Evolutionary conservation across 2,329 filamentous ascomycete genomes (phyloP).

Genomic region (Cryphonectria radicalis): DNA sequence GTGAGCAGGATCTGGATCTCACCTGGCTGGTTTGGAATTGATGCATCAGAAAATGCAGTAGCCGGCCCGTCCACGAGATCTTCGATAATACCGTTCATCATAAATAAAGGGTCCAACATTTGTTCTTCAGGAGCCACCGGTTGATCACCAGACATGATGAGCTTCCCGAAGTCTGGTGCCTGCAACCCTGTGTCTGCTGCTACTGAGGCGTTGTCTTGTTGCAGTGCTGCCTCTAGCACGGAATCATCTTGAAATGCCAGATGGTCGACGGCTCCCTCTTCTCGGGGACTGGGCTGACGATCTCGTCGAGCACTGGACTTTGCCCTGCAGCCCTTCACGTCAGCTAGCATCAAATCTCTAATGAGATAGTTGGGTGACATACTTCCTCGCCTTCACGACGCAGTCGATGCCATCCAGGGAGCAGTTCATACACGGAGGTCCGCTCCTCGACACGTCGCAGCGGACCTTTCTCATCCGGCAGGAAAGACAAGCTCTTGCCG

Average conservation of each 20-base stretch:
- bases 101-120: background rate
- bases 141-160: background rate
- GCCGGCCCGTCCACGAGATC: background rate
- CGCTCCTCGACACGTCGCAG: constrained; percentile 17
- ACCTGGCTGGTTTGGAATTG: constrained; percentile 4
- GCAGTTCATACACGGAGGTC: constrained; percentile 16
- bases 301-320: constrained; percentile 12
- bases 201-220: background rate
- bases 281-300: background rate
- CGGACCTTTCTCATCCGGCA: constrained; percentile 14
- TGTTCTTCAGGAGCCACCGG: background rate
- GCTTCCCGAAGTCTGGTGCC: background rate
- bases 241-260: background rate
- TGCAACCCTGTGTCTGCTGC: background rate
- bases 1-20: background rate
- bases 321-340: background rate
- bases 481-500: constrained; percentile 11
- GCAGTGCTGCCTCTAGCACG: background rate
- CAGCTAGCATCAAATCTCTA: background rate
- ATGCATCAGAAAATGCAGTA: background rate
- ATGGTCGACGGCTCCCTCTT: background rate
- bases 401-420: constrained; percentile 12
- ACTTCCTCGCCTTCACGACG: constrained; percentile 15
- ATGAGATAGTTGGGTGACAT: background rate
- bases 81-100: background rate